Evolutionary conservation across 1,284 basidiomycete genomes (phyloP), one percentile per base, ranked within the genome.

Genomic region (Polyporus tsugae): DNA sequence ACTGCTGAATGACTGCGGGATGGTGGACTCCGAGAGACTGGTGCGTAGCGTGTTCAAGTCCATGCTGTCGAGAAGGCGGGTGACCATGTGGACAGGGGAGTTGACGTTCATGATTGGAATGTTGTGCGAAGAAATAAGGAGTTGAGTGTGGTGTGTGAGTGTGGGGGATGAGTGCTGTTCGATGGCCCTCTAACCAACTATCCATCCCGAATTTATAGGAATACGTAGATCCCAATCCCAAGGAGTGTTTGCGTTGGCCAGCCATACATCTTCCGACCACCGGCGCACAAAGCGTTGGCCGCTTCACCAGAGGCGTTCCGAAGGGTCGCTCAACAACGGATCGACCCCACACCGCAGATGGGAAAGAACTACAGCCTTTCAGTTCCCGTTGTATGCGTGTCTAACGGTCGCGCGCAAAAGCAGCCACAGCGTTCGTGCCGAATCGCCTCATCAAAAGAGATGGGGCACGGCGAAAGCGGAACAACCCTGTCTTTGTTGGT

Each of bases 71-170:
- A 67, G 46, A 6, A 73, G 69, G 42, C 70, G 69, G 33, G 61
- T 68, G 55, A 74, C 65, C 58, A 85, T 66, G 38, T 80, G 76
- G 29, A 79, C 63, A 52, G 83, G 83, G 0, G 80, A 82, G 29
- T 80, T 76, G 66, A 82, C 77, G 74, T 79, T 80, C 70, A 82
- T 76, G 33, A 71, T 72, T 69, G 69, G 36, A 61, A 62, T 60
- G 53, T 55, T 63, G n/a, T 46, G 46, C 19, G 61, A 42, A 61
- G 62, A 53, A 62, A 64, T 35, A 65, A 61, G 65, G 62, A 59
- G 65, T 35, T 42, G 53, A n/a, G 36, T 55, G 60, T 29, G 55
- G 29, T 29, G 39, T 38, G 52, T 25, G 57, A 64, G 60, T 60
- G 17, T 33, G 59, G 25, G 22, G 44, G 35, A 38, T 60, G 60